These are phyloP conservation scores for Plasmodium gaboni DNA, from an alignment of 169 alveolate species.

Conservation along the genomic window DNA sequence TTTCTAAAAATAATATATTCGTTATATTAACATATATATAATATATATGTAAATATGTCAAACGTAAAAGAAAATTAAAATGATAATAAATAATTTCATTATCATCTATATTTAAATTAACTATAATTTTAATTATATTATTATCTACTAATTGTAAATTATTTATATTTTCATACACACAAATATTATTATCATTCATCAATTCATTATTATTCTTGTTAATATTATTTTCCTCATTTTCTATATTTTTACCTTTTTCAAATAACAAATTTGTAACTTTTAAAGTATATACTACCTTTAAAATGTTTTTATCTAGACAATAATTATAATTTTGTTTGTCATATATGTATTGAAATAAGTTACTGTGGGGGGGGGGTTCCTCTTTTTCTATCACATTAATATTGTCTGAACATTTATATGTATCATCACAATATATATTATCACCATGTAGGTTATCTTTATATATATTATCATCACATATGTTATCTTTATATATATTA, in stretches of 20 bases:
- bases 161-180: neutral
- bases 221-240: neutral
- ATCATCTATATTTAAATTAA: neutral
- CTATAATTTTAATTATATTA: neutral
- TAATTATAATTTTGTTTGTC: neutral
- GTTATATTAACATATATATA: neutral
- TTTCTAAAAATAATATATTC: neutral
- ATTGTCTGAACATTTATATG: no score
- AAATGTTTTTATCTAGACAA: neutral
- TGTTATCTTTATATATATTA: neutral
- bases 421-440: no score
- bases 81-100: conserved; percentile 6
- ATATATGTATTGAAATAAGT: neutral
- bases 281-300: neutral
- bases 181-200: no score
- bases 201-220: neutral
- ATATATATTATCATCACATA: neutral
- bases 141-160: neutral
- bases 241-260: neutral
- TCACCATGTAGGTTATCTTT: no score
- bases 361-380: no score
- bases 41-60: neutral
- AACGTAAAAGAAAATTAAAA: conserved; percentile 3
- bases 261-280: neutral
- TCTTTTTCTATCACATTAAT: no score